Evolutionary conservation across 2,329 filamentous ascomycete species (phyloP), one percentile per base, ranked within the genome.

Genomic region (Cercospora sp.): DNA sequence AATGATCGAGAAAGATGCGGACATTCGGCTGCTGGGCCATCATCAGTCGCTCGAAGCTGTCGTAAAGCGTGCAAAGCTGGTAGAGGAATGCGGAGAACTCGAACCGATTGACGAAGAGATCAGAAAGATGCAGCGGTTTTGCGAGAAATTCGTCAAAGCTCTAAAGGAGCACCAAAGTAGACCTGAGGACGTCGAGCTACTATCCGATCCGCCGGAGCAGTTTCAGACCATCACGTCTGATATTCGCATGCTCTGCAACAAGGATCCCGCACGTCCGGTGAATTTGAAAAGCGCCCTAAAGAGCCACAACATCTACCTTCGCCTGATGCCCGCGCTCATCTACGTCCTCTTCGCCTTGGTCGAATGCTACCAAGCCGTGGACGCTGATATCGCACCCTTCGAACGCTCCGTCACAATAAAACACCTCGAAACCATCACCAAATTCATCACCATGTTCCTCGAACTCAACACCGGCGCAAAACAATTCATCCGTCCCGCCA

Each of bases 321-420:
- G 73, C 60, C 60, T 77, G 13, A 66, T 78, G 16, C 75, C 74
- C 8, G 64, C 65, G 10, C 69, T 79, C 5, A 63, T 75, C 2
- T 59, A 60, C 30, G 66, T 76, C 0, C 65, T 78, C 5, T 53
- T 60, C 28, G 51, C 57, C 3, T 66, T 68, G 13, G 28, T 75
- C 2, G 53, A 63, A 12, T 64, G 60, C 61, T 76, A 73, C 65
- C 64, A 67, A 36, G 59, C 18, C 5, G 66, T 66, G 6, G 74
- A 75, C 57, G 51, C 42, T 13, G 13, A 51, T 2, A 28, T 62
- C 4, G 66, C 48, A 23, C 63, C 28, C 2, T 13, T 2, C 7
- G 63, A 60, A 13, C 23, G 55, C 31, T 53, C 64, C n/a, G 67
- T 74, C 28, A 69, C 68, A 5, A 67, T 63, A 26, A 63, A 59